Conservation (phyloP, 345 rosid species). For the Aegle marmelos region DNA sequence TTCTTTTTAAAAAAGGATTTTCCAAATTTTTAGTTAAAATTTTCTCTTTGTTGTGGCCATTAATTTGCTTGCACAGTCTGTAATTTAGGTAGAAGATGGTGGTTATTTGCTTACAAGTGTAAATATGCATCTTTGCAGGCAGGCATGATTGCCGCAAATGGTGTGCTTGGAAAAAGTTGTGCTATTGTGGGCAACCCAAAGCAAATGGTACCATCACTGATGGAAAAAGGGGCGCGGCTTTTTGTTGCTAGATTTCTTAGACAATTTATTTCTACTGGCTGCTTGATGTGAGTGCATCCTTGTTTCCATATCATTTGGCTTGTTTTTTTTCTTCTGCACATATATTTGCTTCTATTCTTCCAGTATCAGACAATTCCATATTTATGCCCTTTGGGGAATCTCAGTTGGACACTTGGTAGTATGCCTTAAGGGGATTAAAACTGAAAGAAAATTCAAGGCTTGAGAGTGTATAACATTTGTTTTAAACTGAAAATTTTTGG, state of each 20-base stretch:
- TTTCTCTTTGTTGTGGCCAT: too few species aligned
- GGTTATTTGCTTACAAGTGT: background rate
- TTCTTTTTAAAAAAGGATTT: too few species aligned
- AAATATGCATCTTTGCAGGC: conserved; percentile 40
- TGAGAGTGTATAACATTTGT: too few species aligned
- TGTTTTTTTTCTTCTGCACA: background rate
- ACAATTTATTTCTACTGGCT: conserved; percentile 62
- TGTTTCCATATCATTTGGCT: background rate
- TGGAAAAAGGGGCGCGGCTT: conserved; percentile 70
- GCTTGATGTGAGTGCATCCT: conserved; percentile 55
- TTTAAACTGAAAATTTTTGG: too few species aligned
- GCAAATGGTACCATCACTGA: conserved; percentile 74
- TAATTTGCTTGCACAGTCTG: background rate
- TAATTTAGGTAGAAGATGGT: background rate
- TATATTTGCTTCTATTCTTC: background rate
- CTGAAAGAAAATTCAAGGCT: too few species aligned
- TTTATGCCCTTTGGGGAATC: too few species aligned
- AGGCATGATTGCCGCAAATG: conserved; percentile 50
- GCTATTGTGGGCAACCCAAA: conserved; percentile 53
- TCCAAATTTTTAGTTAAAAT: too few species aligned
- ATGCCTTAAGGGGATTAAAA: too few species aligned
- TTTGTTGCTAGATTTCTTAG: conserved; percentile 74
- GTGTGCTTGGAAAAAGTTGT: conserved; percentile 19
- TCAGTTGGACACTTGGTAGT: too few species aligned
- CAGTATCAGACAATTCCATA: too few species aligned